Conservation (phyloP, 495 filamentous ascomycete species). For the Astrothelium macrocarpum region DNA sequence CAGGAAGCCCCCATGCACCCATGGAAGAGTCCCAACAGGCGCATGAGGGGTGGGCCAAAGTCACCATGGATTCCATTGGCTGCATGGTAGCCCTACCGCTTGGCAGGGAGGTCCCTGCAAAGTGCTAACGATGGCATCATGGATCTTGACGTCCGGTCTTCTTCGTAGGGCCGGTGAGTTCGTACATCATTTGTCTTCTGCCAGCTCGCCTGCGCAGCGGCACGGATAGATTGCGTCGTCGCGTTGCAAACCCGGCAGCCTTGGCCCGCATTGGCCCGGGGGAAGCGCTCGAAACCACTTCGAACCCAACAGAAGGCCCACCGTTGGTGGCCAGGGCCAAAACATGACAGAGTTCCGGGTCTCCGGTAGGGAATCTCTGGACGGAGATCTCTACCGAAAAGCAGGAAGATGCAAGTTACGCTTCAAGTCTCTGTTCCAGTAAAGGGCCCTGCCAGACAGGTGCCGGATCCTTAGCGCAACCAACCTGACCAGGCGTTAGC, state of each 20-base stretch:
- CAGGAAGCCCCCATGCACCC: not conserved
- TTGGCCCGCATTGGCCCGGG: not conserved
- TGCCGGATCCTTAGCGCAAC: constrained; percentile 6
- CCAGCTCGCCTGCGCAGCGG: not conserved
- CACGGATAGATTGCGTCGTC: constrained; percentile 1
- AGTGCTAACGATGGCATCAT: constrained; percentile 1
- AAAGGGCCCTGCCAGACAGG: not conserved
- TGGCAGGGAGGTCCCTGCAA: not conserved
- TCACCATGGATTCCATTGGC: not conserved
- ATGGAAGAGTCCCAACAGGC: not conserved
- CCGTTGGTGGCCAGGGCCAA: not conserved
- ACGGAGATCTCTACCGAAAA: constrained; percentile 5
- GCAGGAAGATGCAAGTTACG: not conserved
- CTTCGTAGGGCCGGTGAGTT: constrained; percentile 3
- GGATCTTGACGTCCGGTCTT: constrained; percentile 5
- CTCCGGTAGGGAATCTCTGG: not conserved
- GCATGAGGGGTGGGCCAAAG: not conserved
- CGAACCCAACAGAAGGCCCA: not conserved
- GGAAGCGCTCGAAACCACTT: not conserved
- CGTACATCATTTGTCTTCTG: not conserved
- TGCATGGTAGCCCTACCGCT: constrained; percentile 4
- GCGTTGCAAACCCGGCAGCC: not conserved
- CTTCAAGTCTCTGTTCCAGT: not conserved
- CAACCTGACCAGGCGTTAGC: constrained; percentile 6
- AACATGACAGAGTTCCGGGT: constrained; percentile 2